These are phyloP conservation scores for Elymus sibiricus DNA, from an alignment of 176 grass and related monocot genomes.

Conservation along the genomic window DNA sequence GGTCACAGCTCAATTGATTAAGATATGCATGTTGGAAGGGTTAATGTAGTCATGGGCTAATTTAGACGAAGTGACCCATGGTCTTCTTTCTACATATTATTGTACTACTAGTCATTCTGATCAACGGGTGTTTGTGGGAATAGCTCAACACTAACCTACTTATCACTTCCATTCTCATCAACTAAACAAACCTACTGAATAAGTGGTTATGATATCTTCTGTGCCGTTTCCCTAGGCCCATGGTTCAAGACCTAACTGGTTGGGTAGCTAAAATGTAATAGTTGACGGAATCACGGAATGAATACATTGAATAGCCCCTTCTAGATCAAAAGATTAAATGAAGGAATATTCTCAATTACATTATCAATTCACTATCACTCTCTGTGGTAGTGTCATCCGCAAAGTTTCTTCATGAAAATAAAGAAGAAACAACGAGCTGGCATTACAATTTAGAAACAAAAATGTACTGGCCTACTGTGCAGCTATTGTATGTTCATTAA, in stretches of 20 bases:
- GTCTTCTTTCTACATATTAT: neutral
- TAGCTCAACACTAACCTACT: constrained; percentile 15
- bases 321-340: neutral
- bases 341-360: neutral
- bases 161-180: neutral
- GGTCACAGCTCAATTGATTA: neutral
- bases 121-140: neutral
- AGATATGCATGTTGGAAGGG: neutral
- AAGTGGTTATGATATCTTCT: neutral
- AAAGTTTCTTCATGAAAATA: neutral
- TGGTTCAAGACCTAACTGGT: neutral
- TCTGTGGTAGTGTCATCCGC: neutral
- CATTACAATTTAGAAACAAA: neutral
- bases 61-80: neutral
- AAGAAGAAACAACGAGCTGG: neutral
- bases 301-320: neutral
- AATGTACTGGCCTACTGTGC: neutral
- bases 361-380: neutral
- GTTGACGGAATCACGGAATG: neutral
- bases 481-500: constrained; percentile 1
- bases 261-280: neutral
- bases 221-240: neutral
- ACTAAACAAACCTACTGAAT: constrained; percentile 10
- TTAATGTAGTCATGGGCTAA: neutral
- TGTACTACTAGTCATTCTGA: neutral